A percentile compares a stretch with the other conserved stretches of the same genome.
Evolutionary conservation across 306 rosid species (phyloP).

Genomic region (Vicia villosa): DNA sequence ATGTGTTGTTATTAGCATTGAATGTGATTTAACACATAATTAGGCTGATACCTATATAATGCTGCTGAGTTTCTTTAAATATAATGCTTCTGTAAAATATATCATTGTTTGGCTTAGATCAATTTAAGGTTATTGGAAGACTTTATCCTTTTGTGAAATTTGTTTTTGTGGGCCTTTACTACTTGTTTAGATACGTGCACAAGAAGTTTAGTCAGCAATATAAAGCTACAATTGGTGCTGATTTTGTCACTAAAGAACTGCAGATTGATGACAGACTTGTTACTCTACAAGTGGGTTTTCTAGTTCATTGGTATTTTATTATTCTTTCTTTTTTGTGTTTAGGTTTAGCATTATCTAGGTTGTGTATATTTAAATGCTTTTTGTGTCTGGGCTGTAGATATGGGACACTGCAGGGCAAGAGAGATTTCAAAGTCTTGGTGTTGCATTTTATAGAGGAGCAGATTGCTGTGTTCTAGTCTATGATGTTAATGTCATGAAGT

Average conservation of each 20-base stretch:
- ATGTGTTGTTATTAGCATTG: background rate
- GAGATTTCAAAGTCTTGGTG: constrained; percentile 94
- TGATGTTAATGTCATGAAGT: constrained; percentile 88
- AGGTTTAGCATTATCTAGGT: background rate
- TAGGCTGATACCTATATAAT: background rate
- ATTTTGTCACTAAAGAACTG: constrained; percentile 91
- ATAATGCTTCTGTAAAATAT: background rate
- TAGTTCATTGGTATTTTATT: constrained; percentile 38
- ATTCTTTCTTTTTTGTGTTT: constrained; percentile 8
- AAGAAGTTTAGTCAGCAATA: constrained; percentile 94
- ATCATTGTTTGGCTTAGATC: background rate
- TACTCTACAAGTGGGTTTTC: constrained; percentile 82
- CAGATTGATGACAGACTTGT: constrained; percentile 88
- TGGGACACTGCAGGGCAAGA: constrained; percentile 99
- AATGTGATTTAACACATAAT: background rate
- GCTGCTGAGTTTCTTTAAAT: background rate
- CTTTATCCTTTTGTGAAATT: constrained; percentile 1
- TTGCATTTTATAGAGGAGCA: constrained; percentile 89
- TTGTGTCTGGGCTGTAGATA: constrained; percentile 49
- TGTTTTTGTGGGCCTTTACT: constrained; percentile 44
- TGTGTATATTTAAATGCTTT: constrained; percentile 14
- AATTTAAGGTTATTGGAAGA: background rate
- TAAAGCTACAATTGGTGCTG: constrained; percentile 96
- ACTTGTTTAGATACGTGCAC: constrained; percentile 71
- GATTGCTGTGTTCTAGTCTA: constrained; percentile 93